Base-by-base conservation (phyloP, 768 basidiomycete species). In the Leccinellum albellum region DNA sequence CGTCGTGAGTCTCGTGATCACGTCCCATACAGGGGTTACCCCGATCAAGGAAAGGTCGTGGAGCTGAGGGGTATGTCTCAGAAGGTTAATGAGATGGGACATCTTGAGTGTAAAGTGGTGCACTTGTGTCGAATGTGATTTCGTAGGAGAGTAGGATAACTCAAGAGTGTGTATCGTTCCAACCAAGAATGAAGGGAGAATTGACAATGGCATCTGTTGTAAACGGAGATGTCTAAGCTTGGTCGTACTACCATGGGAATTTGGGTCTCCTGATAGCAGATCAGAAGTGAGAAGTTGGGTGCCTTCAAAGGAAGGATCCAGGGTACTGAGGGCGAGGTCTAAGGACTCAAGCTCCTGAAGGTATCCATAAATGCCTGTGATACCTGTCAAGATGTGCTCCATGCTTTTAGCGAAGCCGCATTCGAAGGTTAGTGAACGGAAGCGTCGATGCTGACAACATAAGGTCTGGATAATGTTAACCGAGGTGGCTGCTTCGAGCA, bases 1-100 rank as follows among this genome's bases (percentile, higher is more conserved):
- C 55, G 59, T 58, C 20, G 54, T 29, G 23, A 48, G 48, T 20
- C 54, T 59, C 4, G 61, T 53, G 45, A 54, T 37, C 28, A 73
- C 55, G 53, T 75, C 73, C 68, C 79, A 76, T 37, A 73, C 63
- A 20, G 79, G 78, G 20, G 75, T 71, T 14, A 77, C 77, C 53
- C 78, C 75, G 13, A 63, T 65, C 42, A 83, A 67, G 37, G 73
- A 71, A 49, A 83, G 67, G 33, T 78, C 74, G 62, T 78, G 73
- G 17, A 82, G 71, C 35, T 66, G 70, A 24, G 76, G 73, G 2
- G 76, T 74, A 12, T 71, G 65, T 45, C 58, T 63, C 48, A 82
- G 64, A 52, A 79, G 73, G 32, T 58, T 64, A 57, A 70, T 63
- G 29, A 80, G 69, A 20, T 72, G 62, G 4, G 79, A 81, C 65